Percentiles rank a stretch among this genome's conserved stretches.
These are phyloP conservation scores for Pelargonium exstipulatum DNA, from an alignment of 441 rosid genomes.

Conservation along the genomic window DNA sequence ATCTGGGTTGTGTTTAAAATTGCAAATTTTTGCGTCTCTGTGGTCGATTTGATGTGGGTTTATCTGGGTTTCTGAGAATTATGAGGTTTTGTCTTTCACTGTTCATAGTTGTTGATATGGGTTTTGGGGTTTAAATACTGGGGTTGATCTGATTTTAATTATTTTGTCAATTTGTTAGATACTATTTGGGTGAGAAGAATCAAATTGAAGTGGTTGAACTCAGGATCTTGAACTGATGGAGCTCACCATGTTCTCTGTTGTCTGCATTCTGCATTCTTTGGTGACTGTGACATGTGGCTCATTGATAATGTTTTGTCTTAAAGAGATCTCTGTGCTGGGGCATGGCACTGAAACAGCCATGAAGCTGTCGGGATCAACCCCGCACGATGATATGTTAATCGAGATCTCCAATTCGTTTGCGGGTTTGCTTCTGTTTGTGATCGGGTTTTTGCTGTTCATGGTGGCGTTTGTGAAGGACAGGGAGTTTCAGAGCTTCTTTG, in stretches of 20 bases:
- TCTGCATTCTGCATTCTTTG: slow-evolving; percentile 42
- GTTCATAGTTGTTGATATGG: not conserved
- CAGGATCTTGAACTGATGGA: slow-evolving; percentile 17
- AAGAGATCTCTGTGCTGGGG: slow-evolving; percentile 36
- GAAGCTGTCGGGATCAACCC: slow-evolving; percentile 45
- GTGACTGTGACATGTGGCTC: slow-evolving; percentile 37
- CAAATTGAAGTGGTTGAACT: too few species aligned
- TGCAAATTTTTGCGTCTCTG: not conserved
- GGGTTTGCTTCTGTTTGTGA: slow-evolving; percentile 43
- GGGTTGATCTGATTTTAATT: not conserved
- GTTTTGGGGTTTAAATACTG: slow-evolving; percentile 11
- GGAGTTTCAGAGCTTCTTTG: slow-evolving; percentile 46
- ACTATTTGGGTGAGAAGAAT: too few species aligned
- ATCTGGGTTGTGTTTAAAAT: not conserved
- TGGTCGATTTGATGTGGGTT: not conserved
- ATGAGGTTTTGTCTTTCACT: not conserved
- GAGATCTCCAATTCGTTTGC: slow-evolving; percentile 48
- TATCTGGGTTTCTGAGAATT: slow-evolving; percentile 12
- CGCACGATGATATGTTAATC: slow-evolving; percentile 39
- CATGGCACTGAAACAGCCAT: slow-evolving; percentile 35
- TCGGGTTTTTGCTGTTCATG: slow-evolving; percentile 49
- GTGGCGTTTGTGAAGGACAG: slow-evolving; percentile 48
- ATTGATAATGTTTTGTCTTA: slow-evolving; percentile 44
- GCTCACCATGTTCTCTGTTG: slow-evolving; percentile 34
- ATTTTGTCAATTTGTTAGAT: too few species aligned